Base-by-base conservation (phyloP, 768 basidiomycete genomes). In the Tricholoma sp. region DNA sequence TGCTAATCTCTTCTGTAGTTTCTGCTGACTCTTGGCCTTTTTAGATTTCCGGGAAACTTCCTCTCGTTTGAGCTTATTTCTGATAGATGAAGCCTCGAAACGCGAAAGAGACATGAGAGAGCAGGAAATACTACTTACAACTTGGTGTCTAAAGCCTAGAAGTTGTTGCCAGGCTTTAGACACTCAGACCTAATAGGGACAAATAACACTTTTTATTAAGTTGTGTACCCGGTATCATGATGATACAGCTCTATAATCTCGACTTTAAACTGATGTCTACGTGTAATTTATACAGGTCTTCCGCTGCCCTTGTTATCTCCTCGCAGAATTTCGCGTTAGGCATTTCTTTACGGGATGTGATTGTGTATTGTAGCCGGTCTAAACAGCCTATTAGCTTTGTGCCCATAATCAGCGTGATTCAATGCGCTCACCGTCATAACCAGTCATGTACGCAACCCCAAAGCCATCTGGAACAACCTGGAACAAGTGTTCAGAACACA, bases 361-460 rank as follows among this genome's bases (percentile, higher is more conserved):
- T 76, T 24, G 91, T 94, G 70, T 86, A 97, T 64, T 91, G 88
- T 41, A 98, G 74, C 60, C 80, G 83, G 71, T 94, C 89, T 91
- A 53, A 19, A 2, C 31, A 46, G 41, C 27, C 12, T 14, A 24
- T 50, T 35, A 24, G 43, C 18, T n/a, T 11, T 31, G 52, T 54
- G 12, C 8, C 9, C 24, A 29, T 9, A 16, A 29, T 50, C 22
- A 18, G 2, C n/a, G 29, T 29, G 27, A 29, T 31, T 31, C 29
- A 43, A 3, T 24, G 16, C 16, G 69, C 81, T 55, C 57, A 87
- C 88, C 85, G 61, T 90, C 83, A 64, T 83, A 88, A 37, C 91
- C 90, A n/a, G 94, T 94, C 82, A 93, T 86, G 67, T 98, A 98
- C 11, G 93, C 89, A 29, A 98, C 88, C 31, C 95, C 95, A 67